Conservation (phyloP, 2,329 filamentous ascomycete species). For the Whalleya microplaca region DNA sequence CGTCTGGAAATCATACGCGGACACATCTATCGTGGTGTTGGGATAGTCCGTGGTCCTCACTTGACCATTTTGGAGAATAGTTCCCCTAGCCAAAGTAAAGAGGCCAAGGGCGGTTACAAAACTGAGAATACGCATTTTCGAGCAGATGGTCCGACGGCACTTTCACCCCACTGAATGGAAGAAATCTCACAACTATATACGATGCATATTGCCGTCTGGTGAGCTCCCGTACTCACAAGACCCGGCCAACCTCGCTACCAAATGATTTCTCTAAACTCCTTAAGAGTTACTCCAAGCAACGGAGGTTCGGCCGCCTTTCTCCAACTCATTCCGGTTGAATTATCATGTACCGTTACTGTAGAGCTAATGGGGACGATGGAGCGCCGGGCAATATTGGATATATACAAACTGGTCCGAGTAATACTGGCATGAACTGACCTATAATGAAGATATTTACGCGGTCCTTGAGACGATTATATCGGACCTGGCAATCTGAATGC, state of each 20-base stretch:
- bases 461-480: neutral
- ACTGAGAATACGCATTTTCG: constrained; percentile 20
- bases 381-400: neutral
- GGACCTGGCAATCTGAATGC: constrained; percentile 3
- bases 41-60: constrained; percentile 45
- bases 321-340: neutral
- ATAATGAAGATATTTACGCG: too few species aligned
- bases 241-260: neutral
- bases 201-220: too few species aligned
- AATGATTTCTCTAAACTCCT: constrained; percentile 1
- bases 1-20: constrained; percentile 42
- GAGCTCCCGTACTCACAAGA: too few species aligned
- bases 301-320: neutral
- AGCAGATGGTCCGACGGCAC: neutral
- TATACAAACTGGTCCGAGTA: neutral
- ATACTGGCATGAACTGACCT: neutral
- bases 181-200: neutral
- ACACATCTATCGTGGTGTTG: constrained; percentile 43
- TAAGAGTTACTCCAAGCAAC: constrained; percentile 9
- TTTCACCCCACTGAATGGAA: neutral
- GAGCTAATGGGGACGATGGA: neutral
- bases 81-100: constrained; percentile 24
- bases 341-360: neutral
- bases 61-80: constrained; percentile 48
- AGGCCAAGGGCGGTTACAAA: constrained; percentile 20